These are phyloP conservation scores for Simmondsia chinensis DNA, from an alignment of 148 eudicot species.

Conservation along the genomic window DNA sequence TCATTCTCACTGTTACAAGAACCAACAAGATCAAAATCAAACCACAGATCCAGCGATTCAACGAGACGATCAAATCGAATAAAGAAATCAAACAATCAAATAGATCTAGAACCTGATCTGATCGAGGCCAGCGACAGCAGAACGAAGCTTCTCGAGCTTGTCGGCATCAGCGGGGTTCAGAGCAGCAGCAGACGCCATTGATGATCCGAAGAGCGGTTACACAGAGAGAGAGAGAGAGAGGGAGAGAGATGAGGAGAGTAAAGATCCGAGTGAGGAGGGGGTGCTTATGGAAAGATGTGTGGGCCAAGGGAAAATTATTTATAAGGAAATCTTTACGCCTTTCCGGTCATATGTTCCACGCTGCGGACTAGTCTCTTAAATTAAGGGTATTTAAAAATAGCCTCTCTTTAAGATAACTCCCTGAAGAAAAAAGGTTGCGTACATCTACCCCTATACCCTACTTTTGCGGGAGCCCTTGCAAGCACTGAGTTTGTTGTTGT, in stretches of 20 bases:
- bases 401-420: no score
- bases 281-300: no score
- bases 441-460: no score
- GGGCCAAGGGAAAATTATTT: no score
- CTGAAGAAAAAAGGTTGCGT: no score
- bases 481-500: no score
- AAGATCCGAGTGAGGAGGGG: not conserved
- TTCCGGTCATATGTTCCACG: no score
- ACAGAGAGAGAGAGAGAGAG: slow-evolving; percentile 8
- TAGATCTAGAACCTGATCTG: slow-evolving; percentile 54
- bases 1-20: slow-evolving; percentile 68
- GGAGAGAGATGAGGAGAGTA: not conserved
- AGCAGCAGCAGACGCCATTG: slow-evolving; percentile 41
- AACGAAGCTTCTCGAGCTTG: slow-evolving; percentile 55
- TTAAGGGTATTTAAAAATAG: no score
- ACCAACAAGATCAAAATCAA: not conserved
- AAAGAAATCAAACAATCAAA: not conserved
- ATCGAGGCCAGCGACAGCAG: slow-evolving; percentile 44
- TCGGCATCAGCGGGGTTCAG: slow-evolving; percentile 38
- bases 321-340: no score
- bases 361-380: no score
- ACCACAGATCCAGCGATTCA: slow-evolving; percentile 3
- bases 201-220: no score
- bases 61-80: not conserved
- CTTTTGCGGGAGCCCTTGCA: no score